A percentile compares a stretch with the other conserved stretches of the same genome.
These are phyloP conservation scores for Fraxinus floribunda DNA, from an alignment of 305 asterid genomes.

Conservation along the genomic window DNA sequence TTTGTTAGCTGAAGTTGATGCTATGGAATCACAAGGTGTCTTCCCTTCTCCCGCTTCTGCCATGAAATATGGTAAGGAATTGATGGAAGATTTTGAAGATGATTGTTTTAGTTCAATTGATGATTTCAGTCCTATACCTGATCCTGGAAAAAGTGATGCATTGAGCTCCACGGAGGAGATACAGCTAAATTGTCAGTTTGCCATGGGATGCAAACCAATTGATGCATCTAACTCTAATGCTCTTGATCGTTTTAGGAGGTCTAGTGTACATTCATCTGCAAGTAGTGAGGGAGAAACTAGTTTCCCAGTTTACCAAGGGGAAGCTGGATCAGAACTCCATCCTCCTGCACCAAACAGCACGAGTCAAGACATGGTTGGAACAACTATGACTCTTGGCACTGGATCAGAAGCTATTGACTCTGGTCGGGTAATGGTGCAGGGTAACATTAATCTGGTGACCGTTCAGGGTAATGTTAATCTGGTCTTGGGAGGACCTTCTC, in stretches of 20 bases:
- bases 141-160: conserved; percentile 60
- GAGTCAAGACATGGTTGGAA: conserved; percentile 38
- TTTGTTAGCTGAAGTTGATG: conserved; percentile 80
- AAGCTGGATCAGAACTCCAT: conserved; percentile 49
- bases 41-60: conserved; percentile 84
- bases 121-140: conserved; percentile 60
- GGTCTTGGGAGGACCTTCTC: conserved; percentile 58
- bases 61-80: conserved; percentile 60
- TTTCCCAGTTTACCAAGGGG: conserved; percentile 39
- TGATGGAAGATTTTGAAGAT: conserved; percentile 62
- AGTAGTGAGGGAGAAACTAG: conserved; percentile 66
- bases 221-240: conserved; percentile 35
- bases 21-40: conserved; percentile 80
- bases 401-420: conserved; percentile 47
- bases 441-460: conserved; percentile 56
- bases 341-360: conserved; percentile 35
- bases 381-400: conserved; percentile 21
- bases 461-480: conserved; percentile 63
- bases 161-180: conserved; percentile 63
- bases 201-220: conserved; percentile 40
- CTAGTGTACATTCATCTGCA: conserved; percentile 57
- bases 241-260: conserved; percentile 42
- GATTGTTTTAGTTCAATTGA: conserved; percentile 86
- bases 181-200: conserved; percentile 34
- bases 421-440: conserved; percentile 52